Evolutionary conservation across 371 early-diverging fungal genomes (phyloP).

Genomic region (Capillidium heterosporum): DNA sequence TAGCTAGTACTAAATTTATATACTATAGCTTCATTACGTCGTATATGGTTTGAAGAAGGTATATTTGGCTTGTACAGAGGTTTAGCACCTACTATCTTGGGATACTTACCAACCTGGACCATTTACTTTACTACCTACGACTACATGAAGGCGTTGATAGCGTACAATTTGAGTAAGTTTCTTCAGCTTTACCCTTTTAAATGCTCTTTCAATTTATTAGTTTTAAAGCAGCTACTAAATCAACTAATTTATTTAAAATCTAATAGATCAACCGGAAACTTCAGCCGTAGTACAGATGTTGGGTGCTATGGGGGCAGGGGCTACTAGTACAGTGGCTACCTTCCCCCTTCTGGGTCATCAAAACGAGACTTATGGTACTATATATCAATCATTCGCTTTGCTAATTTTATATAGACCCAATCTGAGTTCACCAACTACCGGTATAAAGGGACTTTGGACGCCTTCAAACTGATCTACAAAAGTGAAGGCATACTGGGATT

Average conservation of each 20-base stretch:
- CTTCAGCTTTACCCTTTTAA: neutral
- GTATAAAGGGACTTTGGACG: slow-evolving; percentile 53
- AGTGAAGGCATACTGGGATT: slow-evolving; percentile 61
- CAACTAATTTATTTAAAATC: too few species aligned
- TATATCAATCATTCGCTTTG: neutral
- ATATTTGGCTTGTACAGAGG: slow-evolving; percentile 80
- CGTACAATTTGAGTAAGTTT: neutral
- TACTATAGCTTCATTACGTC: slow-evolving; percentile 43
- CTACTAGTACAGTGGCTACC: slow-evolving; percentile 55
- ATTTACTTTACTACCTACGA: slow-evolving; percentile 76
- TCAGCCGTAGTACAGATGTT: slow-evolving; percentile 36
- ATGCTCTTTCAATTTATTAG: too few species aligned
- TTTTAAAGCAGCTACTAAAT: too few species aligned
- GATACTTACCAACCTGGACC: slow-evolving; percentile 82
- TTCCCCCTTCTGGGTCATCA: slow-evolving; percentile 92
- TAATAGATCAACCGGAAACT: too few species aligned
- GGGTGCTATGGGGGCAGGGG: slow-evolving; percentile 73
- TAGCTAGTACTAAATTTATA: too few species aligned
- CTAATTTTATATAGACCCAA: neutral
- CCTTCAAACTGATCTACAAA: slow-evolving; percentile 40
- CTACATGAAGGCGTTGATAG: slow-evolving; percentile 22
- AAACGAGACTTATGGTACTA: slow-evolving; percentile 73
- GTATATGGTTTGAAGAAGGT: slow-evolving; percentile 72
- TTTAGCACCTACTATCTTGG: slow-evolving; percentile 67
- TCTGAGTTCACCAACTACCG: slow-evolving; percentile 19